phyloP scores from a whole-genome alignment of 768 basidiomycete species.

The Termitomyces eurrhizus region DNA sequence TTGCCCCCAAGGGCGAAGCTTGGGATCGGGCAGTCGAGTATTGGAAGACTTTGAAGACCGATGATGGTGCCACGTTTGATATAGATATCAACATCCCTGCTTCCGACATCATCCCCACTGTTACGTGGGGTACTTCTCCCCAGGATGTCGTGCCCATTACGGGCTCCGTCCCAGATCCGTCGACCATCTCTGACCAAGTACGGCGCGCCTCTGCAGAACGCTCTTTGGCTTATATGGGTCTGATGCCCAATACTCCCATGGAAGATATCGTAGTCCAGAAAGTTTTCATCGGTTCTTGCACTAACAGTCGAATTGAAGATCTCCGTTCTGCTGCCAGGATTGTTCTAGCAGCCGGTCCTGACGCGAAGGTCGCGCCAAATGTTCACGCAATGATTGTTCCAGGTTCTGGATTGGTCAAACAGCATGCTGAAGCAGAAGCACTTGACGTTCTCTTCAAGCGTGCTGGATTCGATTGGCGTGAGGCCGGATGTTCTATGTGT shows the following conservation, averaged over 20 bases:
- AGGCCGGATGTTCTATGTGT: conserved; percentile 96
- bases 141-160: conserved; percentile 86
- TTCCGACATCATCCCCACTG: conserved; percentile 83
- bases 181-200: conserved; percentile 55
- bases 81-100: conserved; percentile 76
- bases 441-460: conserved; percentile 83
- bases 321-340: conserved; percentile 82
- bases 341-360: conserved; percentile 66
- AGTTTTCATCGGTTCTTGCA: conserved; percentile 93
- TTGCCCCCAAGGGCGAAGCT: conserved; percentile 78
- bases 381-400: conserved; percentile 91
- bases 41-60: conserved; percentile 77
- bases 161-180: conserved; percentile 75
- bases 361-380: conserved; percentile 67
- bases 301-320: conserved; percentile 92
- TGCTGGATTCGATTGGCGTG: conserved; percentile 93
- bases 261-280: conserved; percentile 81
- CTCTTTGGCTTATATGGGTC: conserved; percentile 84
- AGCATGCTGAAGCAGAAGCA: conserved; percentile 88
- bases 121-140: conserved; percentile 92
- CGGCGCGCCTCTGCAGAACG: conserved; percentile 70
- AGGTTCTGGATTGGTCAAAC: conserved; percentile 86
- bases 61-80: conserved; percentile 83
- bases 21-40: conserved; percentile 87
- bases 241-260: conserved; percentile 73